Base-by-base conservation (phyloP, 106 monocot species). In the Platanthera guangdongensis region DNA sequence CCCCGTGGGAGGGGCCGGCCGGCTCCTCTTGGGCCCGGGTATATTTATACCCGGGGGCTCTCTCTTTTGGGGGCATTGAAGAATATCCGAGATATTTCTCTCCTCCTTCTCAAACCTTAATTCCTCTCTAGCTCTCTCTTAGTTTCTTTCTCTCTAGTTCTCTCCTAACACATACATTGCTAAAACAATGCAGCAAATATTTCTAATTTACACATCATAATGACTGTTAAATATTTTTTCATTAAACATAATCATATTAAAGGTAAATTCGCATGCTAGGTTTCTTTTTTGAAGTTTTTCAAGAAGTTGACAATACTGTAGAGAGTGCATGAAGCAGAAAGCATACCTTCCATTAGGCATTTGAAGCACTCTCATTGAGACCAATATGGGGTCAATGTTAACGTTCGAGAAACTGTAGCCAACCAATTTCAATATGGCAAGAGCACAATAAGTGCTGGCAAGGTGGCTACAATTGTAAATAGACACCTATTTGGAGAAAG, bases 361-460 rank as follows among this genome's bases (percentile, higher is more conserved):
- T 75, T 99, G 99, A 83, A 99, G 94, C 25, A 78, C 83, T 84
- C 81, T 91, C 94, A 99, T 87, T 50, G 99, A 99, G 13, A 22
- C 65, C 50, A 82, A 82, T 30, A 94, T 87, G 13, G 65, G 47
- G 19, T 84, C 84, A 70, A 78, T 53, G 28, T 92, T 52, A 53
- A 89, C 79, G 74, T 77, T 83, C 30, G 83, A 81, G 28, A 94
- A 77, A 79, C 90, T 76, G 57, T 90, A 92, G 8, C 89, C 94
- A 74, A 99, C 47, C 9, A 84, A 82, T 80, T 90, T 94, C 68
- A 99, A 79, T 73, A 99, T 87, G 12, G 90, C 86, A 18, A 99
- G 75, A 52, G 92, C 99, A 84, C 83, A 90, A 68, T 99, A 99
- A 3, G 99, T 99, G 81, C 92, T 92, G 30, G 99, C 99, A 51